Percentiles rank a stretch among this genome's conserved stretches.
phyloP scores from a whole-genome alignment of 129 eudicot genomes.

The Artemisia tridentata region DNA sequence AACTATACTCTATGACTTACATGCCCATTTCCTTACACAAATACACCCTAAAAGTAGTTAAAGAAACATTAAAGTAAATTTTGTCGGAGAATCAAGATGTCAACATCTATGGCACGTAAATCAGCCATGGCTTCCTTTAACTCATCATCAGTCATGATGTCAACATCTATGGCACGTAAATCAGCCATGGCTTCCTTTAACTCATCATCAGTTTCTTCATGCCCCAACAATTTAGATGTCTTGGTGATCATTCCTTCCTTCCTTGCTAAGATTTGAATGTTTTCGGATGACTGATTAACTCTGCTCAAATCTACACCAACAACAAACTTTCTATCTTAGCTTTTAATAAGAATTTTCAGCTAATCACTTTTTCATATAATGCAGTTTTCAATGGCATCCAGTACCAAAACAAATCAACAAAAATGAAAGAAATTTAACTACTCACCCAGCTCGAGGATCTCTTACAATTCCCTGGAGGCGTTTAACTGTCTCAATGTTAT shows the following conservation, averaged over 20 bases:
- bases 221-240: conserved; percentile 93
- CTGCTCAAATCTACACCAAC: conserved; percentile 71
- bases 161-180: too few relatives aligned
- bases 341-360: too few relatives aligned
- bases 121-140: conserved; percentile 90
- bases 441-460: conserved; percentile 97
- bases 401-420: background rate
- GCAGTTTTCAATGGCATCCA: too few relatives aligned
- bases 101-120: conserved; percentile 85
- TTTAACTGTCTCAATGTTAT: conserved; percentile 83
- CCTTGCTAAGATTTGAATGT: conserved; percentile 59
- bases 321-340: background rate
- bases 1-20: too few relatives aligned
- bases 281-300: conserved; percentile 85
- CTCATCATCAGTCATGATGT: conserved; percentile 31
- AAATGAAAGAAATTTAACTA: background rate
- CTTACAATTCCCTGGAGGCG: conserved; percentile 85
- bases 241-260: conserved; percentile 89
- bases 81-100: conserved; percentile 90
- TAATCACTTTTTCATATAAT: too few relatives aligned
- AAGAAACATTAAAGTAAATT: conserved; percentile 45
- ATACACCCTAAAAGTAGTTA: background rate
- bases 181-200: too few relatives aligned
- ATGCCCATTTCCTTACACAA: background rate
- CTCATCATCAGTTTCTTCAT: conserved; percentile 75